phyloP scores from a whole-genome alignment of 2,329 filamentous ascomycete genomes.

The Escovopsis sp. region DNA sequence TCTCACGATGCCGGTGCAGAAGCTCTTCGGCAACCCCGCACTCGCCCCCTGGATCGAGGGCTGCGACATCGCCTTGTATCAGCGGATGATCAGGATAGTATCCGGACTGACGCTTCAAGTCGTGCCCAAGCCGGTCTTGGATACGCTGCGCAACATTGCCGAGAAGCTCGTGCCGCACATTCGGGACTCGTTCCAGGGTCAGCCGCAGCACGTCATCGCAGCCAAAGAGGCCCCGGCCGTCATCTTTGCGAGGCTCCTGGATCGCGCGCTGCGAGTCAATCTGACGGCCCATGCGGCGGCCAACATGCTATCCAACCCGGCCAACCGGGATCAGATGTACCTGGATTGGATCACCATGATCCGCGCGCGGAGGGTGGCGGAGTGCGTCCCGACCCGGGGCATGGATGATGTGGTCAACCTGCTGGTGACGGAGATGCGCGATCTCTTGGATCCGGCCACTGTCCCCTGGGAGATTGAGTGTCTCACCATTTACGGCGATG shows the following conservation, averaged over 20 bases:
- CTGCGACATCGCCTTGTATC: slow-evolving; percentile 90
- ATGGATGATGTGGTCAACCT: slow-evolving; percentile 54
- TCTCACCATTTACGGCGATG: slow-evolving; percentile 44
- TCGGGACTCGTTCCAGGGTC: slow-evolving; percentile 67
- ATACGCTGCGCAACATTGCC: slow-evolving; percentile 77
- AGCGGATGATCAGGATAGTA: slow-evolving; percentile 90
- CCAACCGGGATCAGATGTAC: slow-evolving; percentile 92
- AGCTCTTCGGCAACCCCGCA: slow-evolving; percentile 67
- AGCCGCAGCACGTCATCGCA: slow-evolving; percentile 70
- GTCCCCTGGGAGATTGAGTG: slow-evolving; percentile 52
- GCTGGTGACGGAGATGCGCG: slow-evolving; percentile 51
- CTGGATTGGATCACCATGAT: slow-evolving; percentile 68
- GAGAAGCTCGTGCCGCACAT: slow-evolving; percentile 70
- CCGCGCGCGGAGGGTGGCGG: slow-evolving; percentile 45
- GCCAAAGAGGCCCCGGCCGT: slow-evolving; percentile 82
- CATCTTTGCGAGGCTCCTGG: slow-evolving; percentile 73
- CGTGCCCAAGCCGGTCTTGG: slow-evolving; percentile 73
- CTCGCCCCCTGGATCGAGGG: slow-evolving; percentile 89
- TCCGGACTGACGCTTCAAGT: slow-evolving; percentile 82
- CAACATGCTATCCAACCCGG: slow-evolving; percentile 77
- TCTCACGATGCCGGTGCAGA: slow-evolving; percentile 91
- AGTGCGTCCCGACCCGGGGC: slow-evolving; percentile 45
- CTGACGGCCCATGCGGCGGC: slow-evolving; percentile 86
- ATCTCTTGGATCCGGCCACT: slow-evolving; percentile 53
- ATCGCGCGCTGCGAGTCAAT: slow-evolving; percentile 82